phyloP scores from a whole-genome alignment of 2,329 filamentous ascomycete genomes.

The Sphaerulina vaccinii region DNA sequence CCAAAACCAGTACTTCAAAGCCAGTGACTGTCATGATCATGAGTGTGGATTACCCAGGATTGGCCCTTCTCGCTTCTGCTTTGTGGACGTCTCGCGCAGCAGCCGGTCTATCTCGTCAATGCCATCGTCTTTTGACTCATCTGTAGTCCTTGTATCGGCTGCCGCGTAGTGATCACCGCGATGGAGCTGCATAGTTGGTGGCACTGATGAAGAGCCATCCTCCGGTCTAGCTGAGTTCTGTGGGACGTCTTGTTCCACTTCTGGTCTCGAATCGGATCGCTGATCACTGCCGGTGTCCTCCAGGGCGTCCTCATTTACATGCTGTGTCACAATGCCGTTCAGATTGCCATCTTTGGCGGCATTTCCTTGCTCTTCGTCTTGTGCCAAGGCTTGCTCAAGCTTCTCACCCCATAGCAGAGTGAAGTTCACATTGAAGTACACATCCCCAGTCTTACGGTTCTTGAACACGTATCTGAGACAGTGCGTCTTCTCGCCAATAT shows the following conservation, averaged over 20 bases:
- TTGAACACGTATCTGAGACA: constrained; percentile 48
- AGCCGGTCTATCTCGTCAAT: constrained; percentile 23
- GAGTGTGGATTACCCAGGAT: background rate
- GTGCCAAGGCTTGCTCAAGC: constrained; percentile 38
- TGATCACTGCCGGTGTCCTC: no score
- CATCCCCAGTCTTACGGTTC: constrained; percentile 42
- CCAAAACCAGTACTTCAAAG: no score
- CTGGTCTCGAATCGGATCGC: no score
- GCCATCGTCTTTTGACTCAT: background rate
- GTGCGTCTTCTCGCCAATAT: constrained; percentile 51
- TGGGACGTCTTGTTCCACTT: no score
- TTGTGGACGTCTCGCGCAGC: constrained; percentile 22
- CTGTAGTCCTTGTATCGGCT: constrained; percentile 1
- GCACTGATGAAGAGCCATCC: background rate
- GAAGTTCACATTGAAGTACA: constrained; percentile 48
- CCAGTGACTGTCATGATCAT: no score
- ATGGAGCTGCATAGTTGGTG: constrained; percentile 21
- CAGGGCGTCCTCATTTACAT: background rate
- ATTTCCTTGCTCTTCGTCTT: constrained; percentile 22
- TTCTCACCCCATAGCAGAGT: constrained; percentile 47
- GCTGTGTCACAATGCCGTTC: background rate
- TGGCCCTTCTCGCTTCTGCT: constrained; percentile 15
- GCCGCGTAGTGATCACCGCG: constrained; percentile 23
- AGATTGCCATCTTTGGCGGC: background rate
- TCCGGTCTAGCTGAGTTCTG: background rate